Base-by-base conservation (phyloP, 163 green algal genomes). In the Smithsoniella earleae region DNA sequence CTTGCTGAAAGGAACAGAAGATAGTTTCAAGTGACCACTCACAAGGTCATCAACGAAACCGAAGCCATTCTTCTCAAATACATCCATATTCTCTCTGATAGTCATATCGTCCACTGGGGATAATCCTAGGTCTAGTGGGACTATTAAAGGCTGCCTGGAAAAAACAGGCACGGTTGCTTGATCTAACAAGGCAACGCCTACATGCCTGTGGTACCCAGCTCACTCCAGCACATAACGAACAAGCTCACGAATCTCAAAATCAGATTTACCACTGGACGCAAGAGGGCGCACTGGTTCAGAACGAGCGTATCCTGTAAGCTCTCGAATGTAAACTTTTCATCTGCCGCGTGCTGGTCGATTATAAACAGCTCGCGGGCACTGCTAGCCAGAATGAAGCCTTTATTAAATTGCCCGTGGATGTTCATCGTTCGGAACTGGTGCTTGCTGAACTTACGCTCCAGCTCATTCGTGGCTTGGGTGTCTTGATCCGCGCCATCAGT, bases 321-420 rank as follows among this genome's bases (percentile, higher is more conserved):
- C 83, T 99, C 94, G 82, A 98, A 99, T 73, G 91, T 99, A 77
- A 79, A 87, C 79, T 96, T 98, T 79, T 99, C 94, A 54, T 97
- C 94, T 74, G 87, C 78, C 10, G 94, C 94, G 77, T 98, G 94
- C 82, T 98, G 89, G 81, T 98, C 93, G 1, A 98, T 73, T 66
- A 98, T 98, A 80, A 96, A 98, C 3, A 98, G 74, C 66, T 99
- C 92, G 0, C 66, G 52, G 2, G 77, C 81, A 33, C 25, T 25
- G 16, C 64, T 34, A 54, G 82, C 87, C 3, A 98, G 74, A 74
- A 99, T 96, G 85, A 99, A 98, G n/a, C 94, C 94, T 40, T 98
- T 81, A 75, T 99, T 99, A 84, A 99, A 99, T 82, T 99, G 92
- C 1, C 92, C 92, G 2, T 94, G 25, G 4, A 94, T 77, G 58